Base-by-base conservation (phyloP, 805 yeast species). In the Spathaspora hagerdaliae region DNA sequence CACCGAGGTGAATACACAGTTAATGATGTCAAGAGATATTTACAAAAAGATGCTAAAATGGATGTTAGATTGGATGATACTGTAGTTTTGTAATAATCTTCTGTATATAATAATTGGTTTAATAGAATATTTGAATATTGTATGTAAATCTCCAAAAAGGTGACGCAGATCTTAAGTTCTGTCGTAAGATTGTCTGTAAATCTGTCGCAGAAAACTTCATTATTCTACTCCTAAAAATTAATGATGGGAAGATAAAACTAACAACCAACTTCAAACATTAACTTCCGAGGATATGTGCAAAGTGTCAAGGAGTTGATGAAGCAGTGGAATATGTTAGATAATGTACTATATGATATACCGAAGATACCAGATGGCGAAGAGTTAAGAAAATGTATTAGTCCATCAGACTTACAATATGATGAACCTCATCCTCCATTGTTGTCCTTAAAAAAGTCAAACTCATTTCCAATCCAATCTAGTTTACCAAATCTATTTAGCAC, bases 1-100 rank as follows among this genome's bases (percentile, higher is more conserved):
- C 99, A 94, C 71, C 77, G 99, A 61, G 91, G 87, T 19, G 98
- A 92, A 58, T 94, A 85, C 65, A 82, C 88, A 10, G 97, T 94
- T 13, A 75, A 78, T 41, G 83, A 90, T 41, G 97, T 94, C 38
- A 94, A 94, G 65, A 62, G 75, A 27, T 82, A 77, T 53, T 74
- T 92, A 61, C 65, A 73, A 39, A 65, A 72, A 1, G 63, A 75
- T 12, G 87, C 85, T 0, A 53, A 56, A 9, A 75, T 88, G 59
- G 79, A 79, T 49, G 96, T 88, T n/a, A 79, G 96, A 64, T 71
- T 83, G 50, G 91, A 85, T 27, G 62, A 54, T 27, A 52, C 45
- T 7, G 56, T 58, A 6, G 59, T 59, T 24, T 51, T 65, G 32
- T 63, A 54, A 42, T 19, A 2, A 19, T 19, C 24, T 19, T 19